phyloP scores from a whole-genome alignment of 2,329 filamentous ascomycete genomes.

The Diplodia intermedia region DNA sequence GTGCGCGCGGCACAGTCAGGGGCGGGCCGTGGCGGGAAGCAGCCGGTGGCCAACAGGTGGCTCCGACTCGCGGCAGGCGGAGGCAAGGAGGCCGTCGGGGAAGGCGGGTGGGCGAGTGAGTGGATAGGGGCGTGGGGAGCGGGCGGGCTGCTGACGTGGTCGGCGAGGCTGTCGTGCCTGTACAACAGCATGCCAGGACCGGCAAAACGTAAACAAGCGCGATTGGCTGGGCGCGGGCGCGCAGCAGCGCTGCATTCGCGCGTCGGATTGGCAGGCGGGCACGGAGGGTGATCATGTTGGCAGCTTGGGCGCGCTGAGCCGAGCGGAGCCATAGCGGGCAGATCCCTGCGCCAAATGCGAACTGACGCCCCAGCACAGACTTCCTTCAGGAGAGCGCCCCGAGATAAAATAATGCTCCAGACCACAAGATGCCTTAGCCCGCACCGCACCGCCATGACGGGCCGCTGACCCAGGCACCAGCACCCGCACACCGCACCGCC shows the following conservation, averaged over 20 bases:
- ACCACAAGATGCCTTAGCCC: slow-evolving; percentile 25
- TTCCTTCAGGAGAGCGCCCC: slow-evolving; percentile 28
- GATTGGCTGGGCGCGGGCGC: background rate
- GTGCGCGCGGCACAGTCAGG: slow-evolving; percentile 23
- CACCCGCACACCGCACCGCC: background rate
- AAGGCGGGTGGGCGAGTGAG: slow-evolving; percentile 1
- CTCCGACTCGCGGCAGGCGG: slow-evolving; percentile 25
- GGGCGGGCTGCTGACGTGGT: slow-evolving; percentile 15
- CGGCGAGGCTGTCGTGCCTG: background rate
- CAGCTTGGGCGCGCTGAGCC: slow-evolving; percentile 1
- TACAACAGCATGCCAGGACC: slow-evolving; percentile 18
- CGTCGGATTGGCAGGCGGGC: background rate
- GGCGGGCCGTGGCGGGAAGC: slow-evolving; percentile 23
- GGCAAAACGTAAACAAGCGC: slow-evolving; percentile 29
- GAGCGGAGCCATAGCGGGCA: slow-evolving; percentile 5
- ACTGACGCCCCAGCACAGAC: slow-evolving; percentile 30
- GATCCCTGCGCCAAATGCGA: slow-evolving; percentile 29
- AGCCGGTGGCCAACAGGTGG: slow-evolving; percentile 16
- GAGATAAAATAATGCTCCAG: slow-evolving; percentile 31
- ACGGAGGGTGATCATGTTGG: slow-evolving; percentile 3
- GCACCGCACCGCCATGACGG: slow-evolving; percentile 24
- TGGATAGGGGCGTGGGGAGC: background rate
- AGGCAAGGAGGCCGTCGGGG: slow-evolving; percentile 16
- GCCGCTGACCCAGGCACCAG: slow-evolving; percentile 17
- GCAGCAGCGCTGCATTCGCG: background rate